Conservation (phyloP, 1,139 yeast species). For the Hansenula anomala region DNA sequence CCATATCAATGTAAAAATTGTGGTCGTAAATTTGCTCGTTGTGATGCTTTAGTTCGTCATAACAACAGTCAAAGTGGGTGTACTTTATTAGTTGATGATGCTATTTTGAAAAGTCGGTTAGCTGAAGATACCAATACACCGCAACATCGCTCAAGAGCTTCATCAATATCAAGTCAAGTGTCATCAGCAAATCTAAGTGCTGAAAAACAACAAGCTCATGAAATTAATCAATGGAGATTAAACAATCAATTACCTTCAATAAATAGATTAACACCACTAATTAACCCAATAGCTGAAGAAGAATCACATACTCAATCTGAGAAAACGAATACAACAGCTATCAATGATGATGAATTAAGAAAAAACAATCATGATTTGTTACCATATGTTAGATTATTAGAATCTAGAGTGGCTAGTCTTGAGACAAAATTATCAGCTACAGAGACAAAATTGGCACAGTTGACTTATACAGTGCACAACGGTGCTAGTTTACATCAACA, state of each 20-base stretch:
- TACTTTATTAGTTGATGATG: slow-evolving; percentile 13
- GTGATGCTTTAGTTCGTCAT: slow-evolving; percentile 71
- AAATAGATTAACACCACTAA: slow-evolving; percentile 8
- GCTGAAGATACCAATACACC: slow-evolving; percentile 1
- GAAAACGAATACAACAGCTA: too few species aligned
- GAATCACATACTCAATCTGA: too few species aligned
- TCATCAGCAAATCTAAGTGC: too few species aligned
- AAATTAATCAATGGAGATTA: slow-evolving; percentile 12
- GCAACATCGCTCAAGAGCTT: too few species aligned
- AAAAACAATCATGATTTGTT: slow-evolving; percentile 8
- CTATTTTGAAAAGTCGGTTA: slow-evolving; percentile 1
- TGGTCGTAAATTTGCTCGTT: slow-evolving; percentile 65
- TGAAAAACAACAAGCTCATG: too few species aligned
- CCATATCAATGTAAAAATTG: slow-evolving; percentile 63
- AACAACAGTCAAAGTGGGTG: slow-evolving; percentile 33
- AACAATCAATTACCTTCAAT: slow-evolving; percentile 8
- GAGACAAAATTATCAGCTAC: slow-evolving; percentile 29
- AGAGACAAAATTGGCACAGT: slow-evolving; percentile 28
- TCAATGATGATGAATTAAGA: too few species aligned
- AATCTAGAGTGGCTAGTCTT: slow-evolving; percentile 23
- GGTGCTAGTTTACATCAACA: too few species aligned
- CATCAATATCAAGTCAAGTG: too few species aligned
- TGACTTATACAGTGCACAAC: slow-evolving; percentile 16
- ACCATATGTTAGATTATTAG: slow-evolving; percentile 18
- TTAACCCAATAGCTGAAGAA: background rate